phyloP scores from a whole-genome alignment of 371 early-diverging fungal species.

The Rhizopus microsporus region DNA sequence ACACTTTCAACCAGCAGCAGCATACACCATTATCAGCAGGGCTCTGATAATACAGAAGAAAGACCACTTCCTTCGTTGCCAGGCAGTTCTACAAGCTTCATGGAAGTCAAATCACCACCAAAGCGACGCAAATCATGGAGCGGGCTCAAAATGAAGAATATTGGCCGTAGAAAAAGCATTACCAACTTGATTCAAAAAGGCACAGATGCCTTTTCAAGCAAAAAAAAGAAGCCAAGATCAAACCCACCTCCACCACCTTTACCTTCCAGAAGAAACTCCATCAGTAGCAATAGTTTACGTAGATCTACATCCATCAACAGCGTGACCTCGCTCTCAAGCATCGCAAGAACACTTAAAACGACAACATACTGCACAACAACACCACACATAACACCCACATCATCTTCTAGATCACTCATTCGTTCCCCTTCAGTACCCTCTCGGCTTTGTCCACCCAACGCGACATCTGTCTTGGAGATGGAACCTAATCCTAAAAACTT shows the following conservation, averaged over 20 bases:
- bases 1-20: slow-evolving; percentile 12
- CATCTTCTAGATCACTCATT: slow-evolving; percentile 13
- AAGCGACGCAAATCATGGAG: slow-evolving; percentile 29
- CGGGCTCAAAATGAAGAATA: slow-evolving; percentile 18
- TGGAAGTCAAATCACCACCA: slow-evolving; percentile 3
- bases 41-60: slow-evolving; percentile 1
- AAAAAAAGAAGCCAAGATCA: slow-evolving; percentile 4
- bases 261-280: slow-evolving; percentile 1
- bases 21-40: slow-evolving; percentile 8
- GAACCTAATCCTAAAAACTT: slow-evolving; percentile 46
- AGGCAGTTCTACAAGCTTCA: background rate
- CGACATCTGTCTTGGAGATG: slow-evolving; percentile 17
- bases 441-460: background rate
- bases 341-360: slow-evolving; percentile 35
- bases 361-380: slow-evolving; percentile 24
- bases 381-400: slow-evolving; percentile 12
- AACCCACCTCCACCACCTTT: slow-evolving; percentile 4
- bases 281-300: slow-evolving; percentile 8
- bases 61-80: background rate
- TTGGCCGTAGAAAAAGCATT: slow-evolving; percentile 21
- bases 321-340: slow-evolving; percentile 34
- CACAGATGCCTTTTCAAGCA: slow-evolving; percentile 1
- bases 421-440: slow-evolving; percentile 26
- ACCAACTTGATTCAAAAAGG: slow-evolving; percentile 31
- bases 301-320: slow-evolving; percentile 37